phyloP scores from a whole-genome alignment of 23 red algal species.

The Pyropia yezoensis region DNA sequence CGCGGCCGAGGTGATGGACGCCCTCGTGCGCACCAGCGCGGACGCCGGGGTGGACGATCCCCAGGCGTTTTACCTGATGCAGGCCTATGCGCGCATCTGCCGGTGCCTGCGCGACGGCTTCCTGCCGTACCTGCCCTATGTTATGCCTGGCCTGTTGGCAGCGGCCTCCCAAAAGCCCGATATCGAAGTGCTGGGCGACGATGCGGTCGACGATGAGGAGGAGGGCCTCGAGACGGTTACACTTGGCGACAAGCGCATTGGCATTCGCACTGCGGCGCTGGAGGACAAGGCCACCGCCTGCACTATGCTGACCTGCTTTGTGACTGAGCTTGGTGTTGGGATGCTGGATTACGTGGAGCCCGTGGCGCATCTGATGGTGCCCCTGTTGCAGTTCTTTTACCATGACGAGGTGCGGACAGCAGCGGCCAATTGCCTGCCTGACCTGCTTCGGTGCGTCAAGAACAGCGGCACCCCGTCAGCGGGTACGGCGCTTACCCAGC shows the following conservation, averaged over 20 bases:
- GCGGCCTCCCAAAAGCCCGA: slow-evolving; percentile 82
- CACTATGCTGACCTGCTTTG: slow-evolving; percentile 88
- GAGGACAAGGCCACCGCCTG: slow-evolving; percentile 90
- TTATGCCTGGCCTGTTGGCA: slow-evolving; percentile 78
- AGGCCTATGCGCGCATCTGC: slow-evolving; percentile 97
- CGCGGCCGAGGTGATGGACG: slow-evolving; percentile 83
- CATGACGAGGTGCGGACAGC: slow-evolving; percentile 81
- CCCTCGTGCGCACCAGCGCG: slow-evolving; percentile 63
- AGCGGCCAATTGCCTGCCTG: slow-evolving; percentile 75
- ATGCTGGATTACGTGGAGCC: slow-evolving; percentile 78
- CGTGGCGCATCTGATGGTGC: slow-evolving; percentile 77
- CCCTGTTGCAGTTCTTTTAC: slow-evolving; percentile 85
- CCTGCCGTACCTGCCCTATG: slow-evolving; percentile 88
- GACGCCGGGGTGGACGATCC: slow-evolving; percentile 47
- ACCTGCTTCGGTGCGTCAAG: slow-evolving; percentile 61
- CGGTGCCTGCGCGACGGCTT: slow-evolving; percentile 72
- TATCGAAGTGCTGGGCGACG: slow-evolving; percentile 56
- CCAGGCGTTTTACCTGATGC: slow-evolving; percentile 94
- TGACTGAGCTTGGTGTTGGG: slow-evolving; percentile 67
- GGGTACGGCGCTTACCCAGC: slow-evolving; percentile 27
- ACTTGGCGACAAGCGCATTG: slow-evolving; percentile 83
- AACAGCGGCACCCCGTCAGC: slow-evolving; percentile 39
- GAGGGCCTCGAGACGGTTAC: slow-evolving; percentile 77
- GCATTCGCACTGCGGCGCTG: slow-evolving; percentile 76
- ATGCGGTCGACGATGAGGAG: slow-evolving; percentile 40